Percentiles rank a stretch among this genome's conserved stretches.
Evolutionary conservation across 2,329 filamentous ascomycete genomes (phyloP).

Genomic region (Ceratocystis albifundus): DNA sequence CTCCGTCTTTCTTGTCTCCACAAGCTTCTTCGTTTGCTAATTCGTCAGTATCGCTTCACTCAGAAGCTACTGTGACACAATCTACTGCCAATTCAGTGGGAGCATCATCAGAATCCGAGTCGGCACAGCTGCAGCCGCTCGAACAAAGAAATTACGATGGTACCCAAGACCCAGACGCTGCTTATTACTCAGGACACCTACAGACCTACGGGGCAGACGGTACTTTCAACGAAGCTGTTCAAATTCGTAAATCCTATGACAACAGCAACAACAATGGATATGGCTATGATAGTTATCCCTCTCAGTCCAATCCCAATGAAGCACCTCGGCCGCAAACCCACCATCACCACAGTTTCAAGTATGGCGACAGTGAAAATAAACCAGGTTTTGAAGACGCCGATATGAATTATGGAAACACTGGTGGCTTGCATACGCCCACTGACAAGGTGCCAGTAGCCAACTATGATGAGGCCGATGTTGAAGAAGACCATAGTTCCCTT

Average conservation of each 20-base stretch:
- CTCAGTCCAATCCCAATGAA: not conserved
- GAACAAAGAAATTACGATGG: conserved; percentile 1
- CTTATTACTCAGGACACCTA: not conserved
- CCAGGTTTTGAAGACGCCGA: conserved; percentile 49
- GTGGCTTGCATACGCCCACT: conserved; percentile 67
- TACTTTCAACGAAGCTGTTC: not conserved
- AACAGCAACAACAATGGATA: not conserved
- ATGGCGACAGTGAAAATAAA: conserved; percentile 27
- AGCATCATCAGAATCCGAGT: not conserved
- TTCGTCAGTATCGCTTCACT: not conserved
- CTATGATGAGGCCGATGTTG: conserved; percentile 86
- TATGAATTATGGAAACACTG: conserved; percentile 83
- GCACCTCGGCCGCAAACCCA: conserved; percentile 25
- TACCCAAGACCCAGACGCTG: conserved; percentile 1
- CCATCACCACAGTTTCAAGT: conserved; percentile 8
- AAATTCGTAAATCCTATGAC: not conserved
- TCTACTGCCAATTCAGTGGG: not conserved
- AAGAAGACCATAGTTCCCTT: conserved; percentile 63
- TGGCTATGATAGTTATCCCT: not conserved
- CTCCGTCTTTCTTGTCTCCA: not conserved
- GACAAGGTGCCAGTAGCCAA: conserved; percentile 75
- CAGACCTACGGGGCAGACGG: not conserved
- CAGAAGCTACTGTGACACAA: not conserved
- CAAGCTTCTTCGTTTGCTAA: not conserved
- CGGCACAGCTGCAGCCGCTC: not conserved